phyloP scores from a whole-genome alignment of 306 rosid species.

The Chamaecrista fasciculata region DNA sequence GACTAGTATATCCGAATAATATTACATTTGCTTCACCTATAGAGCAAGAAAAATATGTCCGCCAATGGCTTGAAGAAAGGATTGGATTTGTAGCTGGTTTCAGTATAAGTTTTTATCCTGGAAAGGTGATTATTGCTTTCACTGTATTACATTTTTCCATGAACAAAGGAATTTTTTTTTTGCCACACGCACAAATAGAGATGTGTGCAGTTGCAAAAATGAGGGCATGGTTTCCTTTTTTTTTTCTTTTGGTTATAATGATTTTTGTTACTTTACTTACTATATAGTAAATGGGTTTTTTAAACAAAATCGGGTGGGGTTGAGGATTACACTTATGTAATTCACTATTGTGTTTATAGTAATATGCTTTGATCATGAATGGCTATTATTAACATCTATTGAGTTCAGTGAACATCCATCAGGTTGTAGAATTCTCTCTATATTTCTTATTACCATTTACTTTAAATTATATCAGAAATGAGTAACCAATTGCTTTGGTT shows the following conservation, averaged over 20 bases:
- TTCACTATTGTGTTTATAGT: background rate
- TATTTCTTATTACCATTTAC: background rate
- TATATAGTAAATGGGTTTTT: slow-evolving; percentile 4
- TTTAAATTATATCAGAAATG: background rate
- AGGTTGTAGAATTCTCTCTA: background rate
- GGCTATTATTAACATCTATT: background rate
- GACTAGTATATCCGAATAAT: slow-evolving; percentile 69
- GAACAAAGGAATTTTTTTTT: slow-evolving; percentile 9
- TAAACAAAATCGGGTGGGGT: background rate
- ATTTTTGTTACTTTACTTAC: background rate
- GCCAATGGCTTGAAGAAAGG: slow-evolving; percentile 79
- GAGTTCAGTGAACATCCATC: slow-evolving; percentile 6
- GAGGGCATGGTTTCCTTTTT: slow-evolving; percentile 3
- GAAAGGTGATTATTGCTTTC: slow-evolving; percentile 50
- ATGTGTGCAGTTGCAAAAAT: background rate
- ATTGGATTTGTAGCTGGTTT: slow-evolving; percentile 58
- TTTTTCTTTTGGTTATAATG: background rate
- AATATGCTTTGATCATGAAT: background rate
- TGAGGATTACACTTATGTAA: background rate
- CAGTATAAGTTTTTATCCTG: slow-evolving; percentile 69
- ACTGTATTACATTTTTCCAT: slow-evolving; percentile 17
- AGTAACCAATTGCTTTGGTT: background rate
- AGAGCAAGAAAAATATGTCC: slow-evolving; percentile 71
- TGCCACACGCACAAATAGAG: background rate
- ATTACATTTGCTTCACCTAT: slow-evolving; percentile 59